Evolutionary conservation across 2,329 filamentous ascomycete genomes (phyloP), one percentile per base, ranked within the genome.

Genomic region (Fusarium dimerum): DNA sequence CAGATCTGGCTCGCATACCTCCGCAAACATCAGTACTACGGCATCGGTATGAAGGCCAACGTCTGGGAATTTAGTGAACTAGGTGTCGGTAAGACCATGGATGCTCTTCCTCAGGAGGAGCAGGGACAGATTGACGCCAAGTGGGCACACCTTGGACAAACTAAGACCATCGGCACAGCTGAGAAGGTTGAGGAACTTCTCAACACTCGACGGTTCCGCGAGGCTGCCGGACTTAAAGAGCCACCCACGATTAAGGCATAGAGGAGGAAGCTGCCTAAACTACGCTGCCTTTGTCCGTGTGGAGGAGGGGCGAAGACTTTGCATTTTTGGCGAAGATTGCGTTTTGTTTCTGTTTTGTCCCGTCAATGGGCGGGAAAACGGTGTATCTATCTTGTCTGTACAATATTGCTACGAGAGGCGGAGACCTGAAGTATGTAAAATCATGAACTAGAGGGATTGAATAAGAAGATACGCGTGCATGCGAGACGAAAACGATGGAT

Each of bases 21-120:
- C 68, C 84, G 89, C 67, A 96, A 96, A 74, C 88, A 97, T 69
- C 90, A 92, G 40, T 96, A 94, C 70, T 90, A 95, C 62, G 94
- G 94, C n/a, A 87, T 97, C 40, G 94, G 94, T 65, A 95, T 99
- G 92, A 99, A 99, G 81, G 94, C 94, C 48, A 97, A 99, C 70
- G 83, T 97, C 45, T 99, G 89, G 86, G 90, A 96, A 68, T 92
- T 90, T 72, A 85, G 88, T 66, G 81, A 82, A 51, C 69, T 92
- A 53, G 87, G 88, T n/a, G 56, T 57, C 5, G 64, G 64, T 13
- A 60, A 64, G 50, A 42, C 56, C 41, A 64, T 65, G 60, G 65
- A 64, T 30, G 41, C 53, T 8, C 51, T 64, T 16, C 54, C 54
- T 15, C 57, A 68, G 38, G 55, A 56, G 6, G 46, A 60, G 16